These are phyloP conservation scores for Delitschia confertaspora DNA, from an alignment of 495 filamentous ascomycete species.

Conservation along the genomic window DNA sequence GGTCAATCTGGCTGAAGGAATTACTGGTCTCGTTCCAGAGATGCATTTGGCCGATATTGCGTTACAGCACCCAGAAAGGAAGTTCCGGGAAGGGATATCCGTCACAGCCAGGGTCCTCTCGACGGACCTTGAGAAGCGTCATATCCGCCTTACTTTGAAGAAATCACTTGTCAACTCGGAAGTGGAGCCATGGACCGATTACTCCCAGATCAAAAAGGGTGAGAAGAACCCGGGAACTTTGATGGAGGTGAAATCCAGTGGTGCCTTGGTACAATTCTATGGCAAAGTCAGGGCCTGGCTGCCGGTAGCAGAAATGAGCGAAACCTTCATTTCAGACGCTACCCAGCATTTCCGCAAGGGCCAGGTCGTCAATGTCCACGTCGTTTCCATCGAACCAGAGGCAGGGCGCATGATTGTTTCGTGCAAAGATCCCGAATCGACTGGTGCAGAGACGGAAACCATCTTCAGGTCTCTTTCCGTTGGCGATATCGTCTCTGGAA, in stretches of 20 bases:
- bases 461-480: slow-evolving; percentile 61
- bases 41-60: slow-evolving; percentile 80
- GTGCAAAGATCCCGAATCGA: slow-evolving; percentile 77
- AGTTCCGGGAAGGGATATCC: slow-evolving; percentile 78
- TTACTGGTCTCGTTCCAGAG: slow-evolving; percentile 76
- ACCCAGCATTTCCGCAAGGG: slow-evolving; percentile 79
- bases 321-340: slow-evolving; percentile 85
- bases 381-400: slow-evolving; percentile 65
- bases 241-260: slow-evolving; percentile 62
- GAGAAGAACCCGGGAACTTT: slow-evolving; percentile 76
- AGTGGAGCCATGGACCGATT: slow-evolving; percentile 61
- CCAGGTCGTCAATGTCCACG: slow-evolving; percentile 81
- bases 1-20: slow-evolving; percentile 73
- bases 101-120: slow-evolving; percentile 80
- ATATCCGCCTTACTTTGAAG: slow-evolving; percentile 83
- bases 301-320: slow-evolving; percentile 93
- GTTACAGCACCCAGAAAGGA: slow-evolving; percentile 88
- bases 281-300: slow-evolving; percentile 73
- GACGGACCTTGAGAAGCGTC: slow-evolving; percentile 62
- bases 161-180: slow-evolving; percentile 90
- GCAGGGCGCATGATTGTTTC: slow-evolving; percentile 70
- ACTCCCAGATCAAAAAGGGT: slow-evolving; percentile 57
- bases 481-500: slow-evolving; percentile 64
- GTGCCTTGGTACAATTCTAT: slow-evolving; percentile 91
- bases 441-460: slow-evolving; percentile 63